phyloP scores from a whole-genome alignment of 164 flowering plant species.

The Magnolia kwangsiensis region DNA sequence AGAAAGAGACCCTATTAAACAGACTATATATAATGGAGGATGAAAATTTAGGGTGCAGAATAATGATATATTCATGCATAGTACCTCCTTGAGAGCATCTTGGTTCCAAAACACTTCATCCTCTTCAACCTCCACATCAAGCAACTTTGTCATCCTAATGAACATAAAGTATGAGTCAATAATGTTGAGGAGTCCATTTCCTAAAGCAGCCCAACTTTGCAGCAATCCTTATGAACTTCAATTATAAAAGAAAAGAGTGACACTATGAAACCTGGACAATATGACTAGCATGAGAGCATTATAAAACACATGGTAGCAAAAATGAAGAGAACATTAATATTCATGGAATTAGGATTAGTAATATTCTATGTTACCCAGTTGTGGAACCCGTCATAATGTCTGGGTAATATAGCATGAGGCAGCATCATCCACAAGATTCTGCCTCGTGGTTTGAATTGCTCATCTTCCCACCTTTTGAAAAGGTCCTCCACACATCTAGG shows the following conservation, averaged over 20 bases:
- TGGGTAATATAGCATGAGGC: too few relatives aligned
- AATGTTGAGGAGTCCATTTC: background rate
- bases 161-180: background rate
- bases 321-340: background rate
- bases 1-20: too few relatives aligned
- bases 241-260: background rate
- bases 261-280: too few relatives aligned
- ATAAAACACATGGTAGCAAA: background rate
- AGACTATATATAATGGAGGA: too few relatives aligned
- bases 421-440: too few relatives aligned
- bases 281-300: background rate
- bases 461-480: too few relatives aligned
- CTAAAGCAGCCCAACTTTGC: background rate
- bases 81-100: constrained; percentile 91
- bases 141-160: constrained; percentile 79
- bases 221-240: background rate
- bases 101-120: constrained; percentile 96
- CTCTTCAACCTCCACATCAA: constrained; percentile 82
- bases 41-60: background rate
- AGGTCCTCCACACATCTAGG: too few relatives aligned
- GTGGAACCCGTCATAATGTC: too few relatives aligned
- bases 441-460: too few relatives aligned
- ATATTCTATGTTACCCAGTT: too few relatives aligned
- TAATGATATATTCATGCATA: background rate
- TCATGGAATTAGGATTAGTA: too few relatives aligned